Evolutionary conservation across 805 yeast species (phyloP).

Genomic region (Suhomyces xylopsoci): DNA sequence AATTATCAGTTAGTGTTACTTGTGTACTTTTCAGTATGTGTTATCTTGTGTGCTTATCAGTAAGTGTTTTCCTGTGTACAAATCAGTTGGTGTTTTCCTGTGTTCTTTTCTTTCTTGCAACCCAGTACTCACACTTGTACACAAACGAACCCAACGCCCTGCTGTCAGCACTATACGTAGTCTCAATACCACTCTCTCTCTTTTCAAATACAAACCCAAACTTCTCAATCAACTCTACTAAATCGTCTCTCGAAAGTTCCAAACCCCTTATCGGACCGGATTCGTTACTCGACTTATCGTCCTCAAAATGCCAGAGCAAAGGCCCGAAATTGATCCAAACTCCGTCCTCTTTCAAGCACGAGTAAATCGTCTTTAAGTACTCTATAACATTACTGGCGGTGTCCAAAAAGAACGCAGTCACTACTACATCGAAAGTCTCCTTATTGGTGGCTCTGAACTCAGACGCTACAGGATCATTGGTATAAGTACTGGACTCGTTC

Average conservation of each 20-base stretch:
- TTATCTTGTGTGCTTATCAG: too few species aligned
- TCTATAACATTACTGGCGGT: slow-evolving; percentile 60
- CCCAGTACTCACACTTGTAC: slow-evolving; percentile 70
- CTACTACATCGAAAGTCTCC: slow-evolving; percentile 42
- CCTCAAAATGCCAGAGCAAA: slow-evolving; percentile 68
- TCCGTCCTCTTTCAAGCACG: slow-evolving; percentile 46
- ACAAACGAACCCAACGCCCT: slow-evolving; percentile 51
- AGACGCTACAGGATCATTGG: slow-evolving; percentile 35
- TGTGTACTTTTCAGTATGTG: too few species aligned
- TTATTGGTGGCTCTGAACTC: slow-evolving; percentile 42
- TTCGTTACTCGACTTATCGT: slow-evolving; percentile 33
- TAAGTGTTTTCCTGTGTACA: too few species aligned
- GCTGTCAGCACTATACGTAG: slow-evolving; percentile 54
- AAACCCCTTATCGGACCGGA: slow-evolving; percentile 49
- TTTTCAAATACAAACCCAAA: slow-evolving; percentile 52
- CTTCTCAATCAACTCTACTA: slow-evolving; percentile 42
- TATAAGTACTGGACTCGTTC: slow-evolving; percentile 31
- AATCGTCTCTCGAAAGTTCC: slow-evolving; percentile 57
- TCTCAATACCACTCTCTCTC: slow-evolving; percentile 41
- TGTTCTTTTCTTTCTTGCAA: slow-evolving; percentile 38
- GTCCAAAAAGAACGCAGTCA: slow-evolving; percentile 62
- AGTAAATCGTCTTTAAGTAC: slow-evolving; percentile 47
- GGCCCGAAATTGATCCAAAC: slow-evolving; percentile 70
- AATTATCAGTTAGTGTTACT: too few species aligned
- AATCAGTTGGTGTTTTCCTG: too few species aligned